Evolutionary conservation across 2,329 filamentous ascomycete species (phyloP).

Genomic region (Pleoardoris graminearum): DNA sequence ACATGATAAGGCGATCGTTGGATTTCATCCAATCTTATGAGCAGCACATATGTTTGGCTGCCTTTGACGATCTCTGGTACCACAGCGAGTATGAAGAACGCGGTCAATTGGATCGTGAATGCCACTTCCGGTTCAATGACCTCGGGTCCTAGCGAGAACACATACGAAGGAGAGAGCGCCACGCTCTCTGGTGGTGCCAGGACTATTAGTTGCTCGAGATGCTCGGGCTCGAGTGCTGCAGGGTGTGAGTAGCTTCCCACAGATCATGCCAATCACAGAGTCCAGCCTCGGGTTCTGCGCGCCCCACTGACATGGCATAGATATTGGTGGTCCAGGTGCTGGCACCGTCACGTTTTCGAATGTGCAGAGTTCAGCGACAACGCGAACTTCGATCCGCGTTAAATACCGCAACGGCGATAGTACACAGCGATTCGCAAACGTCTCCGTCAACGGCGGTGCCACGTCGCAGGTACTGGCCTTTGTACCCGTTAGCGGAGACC

Average conservation of each 20-base stretch:
- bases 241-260: conserved; percentile 46
- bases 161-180: conserved; percentile 57
- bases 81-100: conserved; percentile 54
- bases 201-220: conserved; percentile 54
- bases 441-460: conserved; percentile 59
- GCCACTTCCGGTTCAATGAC: conserved; percentile 50
- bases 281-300: too few relatives aligned
- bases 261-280: too few relatives aligned
- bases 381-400: conserved; percentile 57
- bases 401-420: conserved; percentile 62
- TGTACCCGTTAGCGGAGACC: conserved; percentile 53
- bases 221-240: conserved; percentile 54
- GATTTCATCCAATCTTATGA: conserved; percentile 61
- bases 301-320: not conserved
- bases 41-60: conserved; percentile 67
- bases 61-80: conserved; percentile 60
- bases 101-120: conserved; percentile 60
- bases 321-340: conserved; percentile 46
- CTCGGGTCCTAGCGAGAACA: conserved; percentile 51
- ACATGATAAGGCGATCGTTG: conserved; percentile 60
- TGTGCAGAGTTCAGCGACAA: conserved; percentile 51
- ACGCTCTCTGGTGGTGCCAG: conserved; percentile 52
- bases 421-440: conserved; percentile 56
- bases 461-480: conserved; percentile 57
- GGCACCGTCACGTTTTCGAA: conserved; percentile 56